Percentiles rank a stretch among this genome's conserved stretches.
Conservation (phyloP, 73 alveolate genomes). For the Uronychia binucleata region DNA sequence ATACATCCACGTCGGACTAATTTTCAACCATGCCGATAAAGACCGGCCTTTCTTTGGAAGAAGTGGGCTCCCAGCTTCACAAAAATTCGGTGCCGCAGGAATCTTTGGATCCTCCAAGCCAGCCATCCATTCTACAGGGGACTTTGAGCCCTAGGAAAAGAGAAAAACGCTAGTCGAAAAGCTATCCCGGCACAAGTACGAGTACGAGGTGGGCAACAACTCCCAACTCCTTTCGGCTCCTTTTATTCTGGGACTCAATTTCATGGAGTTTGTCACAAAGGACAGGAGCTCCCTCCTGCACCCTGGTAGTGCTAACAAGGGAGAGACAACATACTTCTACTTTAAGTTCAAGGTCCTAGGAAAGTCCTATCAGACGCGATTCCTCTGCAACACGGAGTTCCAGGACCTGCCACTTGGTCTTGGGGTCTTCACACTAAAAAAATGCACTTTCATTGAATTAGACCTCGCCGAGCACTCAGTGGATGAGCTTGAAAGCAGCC, state of each 20-base stretch:
- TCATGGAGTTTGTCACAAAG: conserved; percentile 28
- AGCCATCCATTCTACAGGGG: background rate
- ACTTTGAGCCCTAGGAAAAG: background rate
- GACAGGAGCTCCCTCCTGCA: conserved; percentile 3
- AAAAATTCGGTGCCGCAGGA: background rate
- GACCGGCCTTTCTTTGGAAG: background rate
- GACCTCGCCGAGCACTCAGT: background rate
- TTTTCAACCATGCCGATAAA: conserved; percentile 31
- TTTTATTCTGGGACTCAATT: conserved; percentile 23
- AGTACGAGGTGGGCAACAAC: background rate
- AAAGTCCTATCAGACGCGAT: conserved; percentile 31
- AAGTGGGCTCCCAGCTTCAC: background rate
- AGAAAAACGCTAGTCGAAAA: background rate
- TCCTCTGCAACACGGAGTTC: conserved; percentile 20
- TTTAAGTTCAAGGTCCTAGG: conserved; percentile 25
- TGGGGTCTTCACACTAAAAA: conserved; percentile 12
- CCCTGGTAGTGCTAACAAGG: background rate
- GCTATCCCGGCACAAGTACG: background rate
- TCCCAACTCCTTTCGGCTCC: background rate
- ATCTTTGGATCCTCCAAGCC: background rate
- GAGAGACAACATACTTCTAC: conserved; percentile 20
- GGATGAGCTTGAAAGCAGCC: conserved; percentile 11
- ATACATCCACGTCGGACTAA: conserved; percentile 19
- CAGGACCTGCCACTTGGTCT: conserved; percentile 5
- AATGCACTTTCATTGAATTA: conserved; percentile 21